phyloP scores from a whole-genome alignment of 805 yeast genomes.

The Saccharomycodes ludwigii region DNA sequence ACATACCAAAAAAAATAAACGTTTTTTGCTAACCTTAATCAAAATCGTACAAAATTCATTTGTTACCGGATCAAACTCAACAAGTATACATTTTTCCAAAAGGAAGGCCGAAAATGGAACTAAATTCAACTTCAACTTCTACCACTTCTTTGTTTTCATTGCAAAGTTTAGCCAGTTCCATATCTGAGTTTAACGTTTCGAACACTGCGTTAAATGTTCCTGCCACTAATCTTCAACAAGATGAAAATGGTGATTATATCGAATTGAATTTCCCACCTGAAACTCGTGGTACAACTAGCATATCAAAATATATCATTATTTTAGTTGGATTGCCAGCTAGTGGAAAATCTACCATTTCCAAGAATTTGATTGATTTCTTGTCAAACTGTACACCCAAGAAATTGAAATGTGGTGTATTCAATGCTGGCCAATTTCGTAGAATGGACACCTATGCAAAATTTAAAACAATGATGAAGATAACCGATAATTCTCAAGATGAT shows the following conservation, averaged over 20 bases:
- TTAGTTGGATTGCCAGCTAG: constrained; percentile 71
- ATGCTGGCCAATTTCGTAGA: constrained; percentile 65
- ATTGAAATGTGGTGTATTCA: constrained; percentile 37
- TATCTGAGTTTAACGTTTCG: too few relatives aligned
- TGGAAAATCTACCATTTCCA: constrained; percentile 64
- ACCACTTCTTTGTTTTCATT: background rate
- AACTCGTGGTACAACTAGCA: background rate
- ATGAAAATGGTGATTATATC: too few relatives aligned
- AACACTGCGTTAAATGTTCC: too few relatives aligned
- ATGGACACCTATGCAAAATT: constrained; percentile 28
- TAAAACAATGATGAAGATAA: constrained; percentile 13
- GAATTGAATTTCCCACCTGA: too few relatives aligned
- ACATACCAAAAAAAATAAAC: too few relatives aligned
- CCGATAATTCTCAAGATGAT: constrained; percentile 26
- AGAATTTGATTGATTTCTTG: constrained; percentile 46
- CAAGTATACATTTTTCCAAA: too few relatives aligned
- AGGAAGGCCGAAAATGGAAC: too few relatives aligned
- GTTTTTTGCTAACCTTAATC: too few relatives aligned
- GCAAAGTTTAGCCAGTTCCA: constrained; percentile 1
- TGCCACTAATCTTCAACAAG: too few relatives aligned
- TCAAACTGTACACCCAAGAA: constrained; percentile 18
- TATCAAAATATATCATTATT: constrained; percentile 47
- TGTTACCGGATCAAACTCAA: too few relatives aligned
- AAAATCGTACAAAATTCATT: too few relatives aligned
- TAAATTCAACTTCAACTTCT: too few relatives aligned